phyloP scores from a whole-genome alignment of 208 protist genomes.

The Vickermania ingenoplastis region DNA sequence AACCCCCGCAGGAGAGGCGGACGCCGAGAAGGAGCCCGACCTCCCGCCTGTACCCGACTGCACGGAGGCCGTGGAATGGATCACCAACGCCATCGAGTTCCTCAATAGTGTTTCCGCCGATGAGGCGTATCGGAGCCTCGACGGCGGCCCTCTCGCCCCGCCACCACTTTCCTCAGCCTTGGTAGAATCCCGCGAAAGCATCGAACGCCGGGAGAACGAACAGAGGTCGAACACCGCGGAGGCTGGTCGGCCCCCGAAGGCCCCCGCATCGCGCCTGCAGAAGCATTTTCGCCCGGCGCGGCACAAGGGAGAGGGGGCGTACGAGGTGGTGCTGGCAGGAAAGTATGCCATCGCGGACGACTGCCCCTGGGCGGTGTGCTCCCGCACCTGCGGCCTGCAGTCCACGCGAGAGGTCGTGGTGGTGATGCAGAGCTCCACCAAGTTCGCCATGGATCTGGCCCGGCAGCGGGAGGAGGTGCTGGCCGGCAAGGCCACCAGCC shows the following conservation, averaged over 20 bases:
- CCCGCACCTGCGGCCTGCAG: conserved; percentile 36
- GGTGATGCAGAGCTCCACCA: conserved; percentile 70
- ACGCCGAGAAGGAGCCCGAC: background rate
- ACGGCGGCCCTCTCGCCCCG: background rate
- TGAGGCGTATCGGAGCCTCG: background rate
- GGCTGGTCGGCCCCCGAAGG: background rate
- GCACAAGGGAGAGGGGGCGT: conserved; percentile 10
- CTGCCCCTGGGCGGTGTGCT: conserved; percentile 61
- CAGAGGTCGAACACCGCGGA: no score
- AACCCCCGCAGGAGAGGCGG: background rate
- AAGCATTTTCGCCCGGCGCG: conserved; percentile 27
- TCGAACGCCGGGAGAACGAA: no score
- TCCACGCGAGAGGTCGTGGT: conserved; percentile 62
- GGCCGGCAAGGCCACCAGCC: background rate
- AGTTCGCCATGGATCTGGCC: conserved; percentile 64
- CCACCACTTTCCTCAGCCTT: background rate
- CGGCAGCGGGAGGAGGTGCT: conserved; percentile 15
- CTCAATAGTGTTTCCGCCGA: background rate
- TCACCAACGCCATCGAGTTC: background rate
- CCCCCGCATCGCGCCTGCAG: conserved; percentile 20
- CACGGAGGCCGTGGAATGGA: background rate
- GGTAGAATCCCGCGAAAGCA: background rate
- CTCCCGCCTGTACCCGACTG: background rate
- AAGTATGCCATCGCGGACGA: conserved; percentile 72
- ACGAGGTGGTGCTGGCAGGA: conserved; percentile 74